Percentiles rank a stretch among this genome's conserved stretches.
Conservation (phyloP, 257 asterid genomes). For the Apocynum venetum region DNA sequence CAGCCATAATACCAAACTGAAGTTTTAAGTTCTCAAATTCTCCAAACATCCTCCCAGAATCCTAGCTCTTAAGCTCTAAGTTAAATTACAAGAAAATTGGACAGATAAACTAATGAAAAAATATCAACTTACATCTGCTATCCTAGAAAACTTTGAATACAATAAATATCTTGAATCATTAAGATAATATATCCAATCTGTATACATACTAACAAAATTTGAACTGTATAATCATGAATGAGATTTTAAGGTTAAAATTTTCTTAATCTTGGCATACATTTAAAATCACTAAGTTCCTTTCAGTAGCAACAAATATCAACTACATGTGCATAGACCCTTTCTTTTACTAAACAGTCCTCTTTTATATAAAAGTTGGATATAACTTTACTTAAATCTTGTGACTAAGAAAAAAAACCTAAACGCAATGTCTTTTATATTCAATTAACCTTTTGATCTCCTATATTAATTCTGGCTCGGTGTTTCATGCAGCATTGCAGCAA, state of each 20-base stretch:
- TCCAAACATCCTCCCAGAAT: not conserved
- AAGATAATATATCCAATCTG: not conserved
- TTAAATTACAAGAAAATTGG: not conserved
- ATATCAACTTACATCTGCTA: not conserved
- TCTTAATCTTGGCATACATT: not conserved
- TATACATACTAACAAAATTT: not conserved
- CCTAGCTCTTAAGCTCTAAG: not conserved
- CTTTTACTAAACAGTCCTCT: not conserved
- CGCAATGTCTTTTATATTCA: not conserved
- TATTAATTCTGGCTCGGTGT: not conserved
- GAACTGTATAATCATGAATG: not conserved
- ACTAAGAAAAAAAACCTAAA: not conserved
- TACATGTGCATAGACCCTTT: not conserved
- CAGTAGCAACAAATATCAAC: not conserved
- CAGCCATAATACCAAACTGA: not conserved
- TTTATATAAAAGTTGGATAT: not conserved
- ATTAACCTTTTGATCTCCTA: not conserved
- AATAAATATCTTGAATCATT: not conserved
- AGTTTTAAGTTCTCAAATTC: not conserved
- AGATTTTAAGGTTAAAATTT: not conserved
- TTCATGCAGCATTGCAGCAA: not conserved
- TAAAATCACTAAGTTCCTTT: not conserved
- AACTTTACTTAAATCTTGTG: not conserved
- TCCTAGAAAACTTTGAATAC: not conserved
- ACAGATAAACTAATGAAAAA: not conserved